Evolutionary conservation across 1,284 basidiomycete species (phyloP), one percentile per base, ranked within the genome.

Genomic region (Apiotrichum siamense): DNA sequence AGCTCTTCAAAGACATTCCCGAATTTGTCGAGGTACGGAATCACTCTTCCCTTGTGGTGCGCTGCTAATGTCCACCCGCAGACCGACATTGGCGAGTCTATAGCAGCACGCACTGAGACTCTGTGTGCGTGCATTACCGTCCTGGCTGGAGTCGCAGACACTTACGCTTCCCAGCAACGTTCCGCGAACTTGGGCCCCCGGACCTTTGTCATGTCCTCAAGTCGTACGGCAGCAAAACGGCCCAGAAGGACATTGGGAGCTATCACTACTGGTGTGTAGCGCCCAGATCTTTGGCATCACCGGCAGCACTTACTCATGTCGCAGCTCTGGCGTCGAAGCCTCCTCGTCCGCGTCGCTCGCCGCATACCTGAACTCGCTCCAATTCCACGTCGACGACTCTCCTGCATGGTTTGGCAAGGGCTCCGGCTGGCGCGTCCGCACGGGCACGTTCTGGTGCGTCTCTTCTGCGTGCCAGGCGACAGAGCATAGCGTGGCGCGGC

Each of bases 131-230:
- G 17, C 35, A 45, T 44, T 24, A 52, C 47, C 59, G 38, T 23
- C 3, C 15, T 11, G 3, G 27, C 29, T 7, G n/a, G n/a, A 3
- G 15, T 21, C 23, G 9, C 24, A 9, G 4, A 18, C 7, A n/a
- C 48, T 44, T 7, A 44, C 40, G 17, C n/a, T n/a, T 10, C 20
- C 0, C 55, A 94, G 89, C 88, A 7, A 86, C 90, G 11, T 98
- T 97, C 75, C 82, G 93, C 37, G 94, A 98, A 77, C 84, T 98
- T 20, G 94, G 94, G 13, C 94, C 96, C 0, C 94, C 94, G 15
- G 96, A 99, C 73, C 77, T 99, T 32, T 94, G 90, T 64, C 92
- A 98, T 76, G 87, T 97, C 50, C 83, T 97, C 60, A 99, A 98
- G 73, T 89, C 83, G 40, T 87, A 86, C 0, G 90, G 90, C 13